Evolutionary conservation across 179 eudicot genomes (phyloP).

Genomic region (Kewa caespitosa): DNA sequence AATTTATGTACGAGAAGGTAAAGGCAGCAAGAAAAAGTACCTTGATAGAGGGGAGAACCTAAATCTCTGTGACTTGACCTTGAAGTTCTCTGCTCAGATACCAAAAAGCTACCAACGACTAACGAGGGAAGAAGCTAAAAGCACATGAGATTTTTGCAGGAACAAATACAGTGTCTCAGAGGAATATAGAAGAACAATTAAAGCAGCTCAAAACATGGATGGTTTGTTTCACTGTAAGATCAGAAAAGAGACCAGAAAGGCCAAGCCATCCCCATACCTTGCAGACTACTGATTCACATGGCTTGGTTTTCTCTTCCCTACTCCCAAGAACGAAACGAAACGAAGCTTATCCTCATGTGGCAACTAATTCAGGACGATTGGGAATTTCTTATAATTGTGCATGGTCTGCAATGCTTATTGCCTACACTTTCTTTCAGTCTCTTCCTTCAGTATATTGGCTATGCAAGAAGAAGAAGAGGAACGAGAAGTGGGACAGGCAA

Average conservation of each 20-base stretch:
- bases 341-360: too few relatives aligned
- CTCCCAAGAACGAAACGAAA: too few relatives aligned
- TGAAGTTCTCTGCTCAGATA: not conserved
- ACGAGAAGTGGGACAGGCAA: not conserved
- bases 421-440: constrained; percentile 9
- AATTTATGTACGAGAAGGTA: not conserved
- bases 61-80: constrained; percentile 7
- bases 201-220: not conserved
- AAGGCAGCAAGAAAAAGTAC: not conserved
- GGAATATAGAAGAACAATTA: constrained; percentile 13
- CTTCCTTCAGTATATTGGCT: constrained; percentile 1
- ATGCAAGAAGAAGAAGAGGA: not conserved
- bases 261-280: constrained; percentile 33
- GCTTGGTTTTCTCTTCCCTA: too few relatives aligned
- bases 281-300: constrained; percentile 28
- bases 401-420: too few relatives aligned
- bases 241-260: constrained; percentile 16
- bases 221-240: constrained; percentile 11
- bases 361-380: too few relatives aligned
- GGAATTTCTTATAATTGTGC: too few relatives aligned
- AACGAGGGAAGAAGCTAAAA: not conserved
- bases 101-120: not conserved
- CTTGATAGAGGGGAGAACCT: not conserved
- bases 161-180: too few relatives aligned
- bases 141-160: not conserved